phyloP scores from a whole-genome alignment of 805 yeast genomes.

The Yarrowia keelungensis region DNA sequence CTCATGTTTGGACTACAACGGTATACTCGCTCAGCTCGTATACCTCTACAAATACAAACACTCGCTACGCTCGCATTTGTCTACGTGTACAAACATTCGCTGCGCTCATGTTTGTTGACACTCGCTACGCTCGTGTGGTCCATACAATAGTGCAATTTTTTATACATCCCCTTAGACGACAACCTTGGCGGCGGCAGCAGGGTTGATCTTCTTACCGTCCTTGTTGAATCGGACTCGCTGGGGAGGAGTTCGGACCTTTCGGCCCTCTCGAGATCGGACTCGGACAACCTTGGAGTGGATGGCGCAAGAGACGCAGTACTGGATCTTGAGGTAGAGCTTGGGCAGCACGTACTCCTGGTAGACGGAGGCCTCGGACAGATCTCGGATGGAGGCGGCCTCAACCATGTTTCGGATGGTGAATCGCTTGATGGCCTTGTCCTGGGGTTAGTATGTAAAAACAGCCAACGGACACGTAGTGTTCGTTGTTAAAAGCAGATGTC shows the following conservation, averaged over 20 bases:
- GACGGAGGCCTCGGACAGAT: slow-evolving; percentile 98
- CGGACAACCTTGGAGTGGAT: slow-evolving; percentile 99
- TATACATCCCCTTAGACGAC: slow-evolving; percentile 55
- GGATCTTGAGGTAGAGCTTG: slow-evolving; percentile 99
- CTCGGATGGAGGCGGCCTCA: slow-evolving; percentile 99
- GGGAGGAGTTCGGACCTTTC: slow-evolving; percentile 99
- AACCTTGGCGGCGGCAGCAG: slow-evolving; percentile 97
- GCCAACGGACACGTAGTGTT: no score
- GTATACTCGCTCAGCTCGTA: no score
- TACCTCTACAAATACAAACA: no score
- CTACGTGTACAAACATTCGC: no score
- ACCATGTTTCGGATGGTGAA: slow-evolving; percentile 99
- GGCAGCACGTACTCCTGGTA: slow-evolving; percentile 99
- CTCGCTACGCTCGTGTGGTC: no score
- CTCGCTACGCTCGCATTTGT: no score
- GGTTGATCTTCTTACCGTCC: slow-evolving; percentile 91
- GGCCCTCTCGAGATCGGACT: slow-evolving; percentile 98
- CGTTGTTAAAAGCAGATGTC: no score
- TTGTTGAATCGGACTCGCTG: slow-evolving; percentile 98
- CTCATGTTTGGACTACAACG: not conserved
- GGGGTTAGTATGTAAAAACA: slow-evolving; percentile 46
- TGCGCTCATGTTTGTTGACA: not conserved
- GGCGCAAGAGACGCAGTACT: slow-evolving; percentile 99
- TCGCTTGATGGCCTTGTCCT: slow-evolving; percentile 99
- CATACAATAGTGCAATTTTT: slow-evolving; percentile 31